Base-by-base conservation (phyloP, 441 rosid species). In the Croton laevigatus region DNA sequence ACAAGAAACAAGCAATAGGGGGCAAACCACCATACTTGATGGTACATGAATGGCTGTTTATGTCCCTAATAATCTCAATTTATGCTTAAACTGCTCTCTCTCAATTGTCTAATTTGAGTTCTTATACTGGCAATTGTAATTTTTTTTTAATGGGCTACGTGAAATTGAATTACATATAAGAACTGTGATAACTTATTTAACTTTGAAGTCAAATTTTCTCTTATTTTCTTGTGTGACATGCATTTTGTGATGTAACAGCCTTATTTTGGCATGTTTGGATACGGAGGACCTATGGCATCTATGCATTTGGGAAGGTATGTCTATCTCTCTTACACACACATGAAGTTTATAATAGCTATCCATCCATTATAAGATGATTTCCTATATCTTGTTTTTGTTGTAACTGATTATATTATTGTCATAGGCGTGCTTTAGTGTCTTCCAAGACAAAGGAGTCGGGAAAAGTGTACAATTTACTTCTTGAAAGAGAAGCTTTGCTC, bases 241-340 rank as follows among this genome's bases (percentile, higher is more conserved):
- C 51, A 19, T 67, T 68, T 48, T 68, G 22, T 70, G 34, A 62
- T 64, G n/a, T n/a, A 80, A 75, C 88, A 89, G 91, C 95, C 95
- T 19, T 81, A 58, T 75, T 91, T 91, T 82, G 95, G 92, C 71
- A 89, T 87, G 92, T 91, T 91, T 78, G 94, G 97, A 83, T 86
- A 83, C 73, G 97, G 97, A 73, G 95, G 94, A 37, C 84, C 86
- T 58, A 76, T 83, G 66, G 91, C 97, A 38, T 79, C 88, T 57
- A 91, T 91, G 93, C 81, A 80, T 73, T 73, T 91, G 77, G 95
- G 97, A 72, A 85, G 89, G 96, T 91, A 81, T 23, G 42, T 40
- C 40, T 8, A 8, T 3, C 14, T 36, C 16, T 19, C 14, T 19
- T 3, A 36, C n/a, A 12, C 22, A 45, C 7, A 6, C 57, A 6